Evolutionary conservation across 495 filamentous ascomycete genomes (phyloP).

Genomic region (Xylaria curta): DNA sequence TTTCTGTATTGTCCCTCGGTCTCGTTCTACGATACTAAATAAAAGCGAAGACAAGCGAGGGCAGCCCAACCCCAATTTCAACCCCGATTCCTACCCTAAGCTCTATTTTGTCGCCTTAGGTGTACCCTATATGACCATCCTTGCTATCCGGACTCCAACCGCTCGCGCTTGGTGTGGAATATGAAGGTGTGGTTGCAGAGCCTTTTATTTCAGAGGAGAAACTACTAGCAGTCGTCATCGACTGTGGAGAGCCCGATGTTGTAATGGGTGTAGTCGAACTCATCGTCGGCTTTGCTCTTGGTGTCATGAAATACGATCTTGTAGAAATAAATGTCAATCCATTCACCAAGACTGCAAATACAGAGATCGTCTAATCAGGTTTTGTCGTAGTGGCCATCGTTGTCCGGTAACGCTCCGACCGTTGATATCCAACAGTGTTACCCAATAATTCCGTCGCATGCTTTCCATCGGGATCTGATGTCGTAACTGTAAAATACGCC

Average conservation of each 20-base stretch:
- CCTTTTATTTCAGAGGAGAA: no score
- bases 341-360: neutral
- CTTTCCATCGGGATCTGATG: no score
- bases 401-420: neutral
- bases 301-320: neutral
- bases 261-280: neutral
- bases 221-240: neutral
- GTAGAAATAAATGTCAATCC: neutral
- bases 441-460: no score
- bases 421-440: neutral
- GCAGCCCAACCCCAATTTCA: neutral
- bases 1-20: neutral
- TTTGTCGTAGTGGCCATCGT: neutral
- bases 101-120: neutral
- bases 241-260: neutral
- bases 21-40: neutral
- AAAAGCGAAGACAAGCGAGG: neutral
- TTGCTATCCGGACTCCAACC: neutral
- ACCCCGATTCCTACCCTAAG: neutral
- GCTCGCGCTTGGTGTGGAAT: neutral
- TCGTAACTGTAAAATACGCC: neutral
- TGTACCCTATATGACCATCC: neutral
- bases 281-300: neutral
- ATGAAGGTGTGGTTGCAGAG: neutral
- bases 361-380: neutral